phyloP scores from a whole-genome alignment of 306 rosid genomes.

The Quercus bicolor region DNA sequence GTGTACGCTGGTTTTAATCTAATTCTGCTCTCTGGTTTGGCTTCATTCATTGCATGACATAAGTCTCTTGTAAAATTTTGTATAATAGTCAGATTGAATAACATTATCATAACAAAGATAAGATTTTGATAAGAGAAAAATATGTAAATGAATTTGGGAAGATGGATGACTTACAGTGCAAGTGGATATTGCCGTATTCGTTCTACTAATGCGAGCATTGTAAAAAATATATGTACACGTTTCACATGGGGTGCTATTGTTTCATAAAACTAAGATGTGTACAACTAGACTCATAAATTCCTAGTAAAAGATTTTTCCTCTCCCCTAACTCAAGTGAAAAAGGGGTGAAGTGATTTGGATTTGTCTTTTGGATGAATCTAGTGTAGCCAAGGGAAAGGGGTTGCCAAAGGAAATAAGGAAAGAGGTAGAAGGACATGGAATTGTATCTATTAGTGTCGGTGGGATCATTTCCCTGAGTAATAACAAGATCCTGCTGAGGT shows the following conservation, averaged over 20 bases:
- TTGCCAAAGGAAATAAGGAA: background rate
- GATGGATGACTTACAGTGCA: background rate
- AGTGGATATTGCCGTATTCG: background rate
- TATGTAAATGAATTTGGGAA: constrained; percentile 24
- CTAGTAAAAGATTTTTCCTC: background rate
- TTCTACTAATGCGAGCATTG: background rate
- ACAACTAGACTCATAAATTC: background rate
- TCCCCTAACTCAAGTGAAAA: background rate
- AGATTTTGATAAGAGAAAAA: constrained; percentile 29
- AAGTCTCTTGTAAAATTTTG: constrained; percentile 38
- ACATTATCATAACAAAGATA: constrained; percentile 11
- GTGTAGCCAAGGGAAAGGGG: background rate
- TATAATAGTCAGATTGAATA: constrained; percentile 27
- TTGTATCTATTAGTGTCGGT: too few relatives aligned
- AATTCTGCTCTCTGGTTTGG: constrained; percentile 24
- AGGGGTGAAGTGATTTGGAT: background rate
- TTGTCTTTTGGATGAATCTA: background rate
- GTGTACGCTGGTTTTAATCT: constrained; percentile 22
- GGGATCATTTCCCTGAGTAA: too few relatives aligned
- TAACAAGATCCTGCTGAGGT: too few relatives aligned
- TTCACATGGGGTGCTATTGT: background rate
- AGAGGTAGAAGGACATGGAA: background rate
- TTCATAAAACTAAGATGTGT: background rate
- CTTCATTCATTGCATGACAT: constrained; percentile 30
- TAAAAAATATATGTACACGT: background rate